Evolutionary conservation across 495 filamentous ascomycete genomes (phyloP), one percentile per base, ranked within the genome.

Genomic region (Penicillium crystallinum): DNA sequence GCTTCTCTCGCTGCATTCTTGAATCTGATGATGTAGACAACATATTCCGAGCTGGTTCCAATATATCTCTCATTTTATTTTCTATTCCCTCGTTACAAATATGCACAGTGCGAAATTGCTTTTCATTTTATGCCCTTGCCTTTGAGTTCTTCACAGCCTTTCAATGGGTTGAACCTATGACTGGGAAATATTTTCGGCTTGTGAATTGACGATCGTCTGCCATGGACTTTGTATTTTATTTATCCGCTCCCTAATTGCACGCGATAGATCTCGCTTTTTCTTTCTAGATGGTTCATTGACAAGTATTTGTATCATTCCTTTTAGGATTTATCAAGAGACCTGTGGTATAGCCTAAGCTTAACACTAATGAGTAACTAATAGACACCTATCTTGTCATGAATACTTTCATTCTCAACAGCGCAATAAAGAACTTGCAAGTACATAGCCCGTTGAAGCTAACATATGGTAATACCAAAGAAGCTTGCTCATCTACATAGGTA

Each of bases 1-100:
- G 59, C 33, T 23, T 57, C 56, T 12, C 3, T 59, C 14, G 59
- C 56, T 17, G 56, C 51, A 11, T 52, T 65, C 51, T 46, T 62
- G 17, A 43, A 41, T 40, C 34, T 62, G 22, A 34, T 59, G 39
- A 34, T 64, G 30, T 65, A 62, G 47, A 55, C 6, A 6, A 7
- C n/a, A n/a, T n/a, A n/a, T n/a, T n/a, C n/a, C n/a, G n/a, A n/a
- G n/a, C n/a, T n/a, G n/a, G n/a, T n/a, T 27, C 23, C 7, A 7
- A 27, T 3, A 7, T 3, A 27, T 27, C 7, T 27, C 33, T 31
- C 22, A 19, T 6, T 22, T 38, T 8, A 10, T 10, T 34, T n/a
- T n/a, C n/a, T 6, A 17, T 8, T 33, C 12, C 21, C 17, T 4
- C 8, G 7, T 4, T 48, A 19, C 23, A 47, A 46, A 47, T 29